Conservation (phyloP, 805 yeast genomes). For the Metschnikowia continentalis region DNA sequence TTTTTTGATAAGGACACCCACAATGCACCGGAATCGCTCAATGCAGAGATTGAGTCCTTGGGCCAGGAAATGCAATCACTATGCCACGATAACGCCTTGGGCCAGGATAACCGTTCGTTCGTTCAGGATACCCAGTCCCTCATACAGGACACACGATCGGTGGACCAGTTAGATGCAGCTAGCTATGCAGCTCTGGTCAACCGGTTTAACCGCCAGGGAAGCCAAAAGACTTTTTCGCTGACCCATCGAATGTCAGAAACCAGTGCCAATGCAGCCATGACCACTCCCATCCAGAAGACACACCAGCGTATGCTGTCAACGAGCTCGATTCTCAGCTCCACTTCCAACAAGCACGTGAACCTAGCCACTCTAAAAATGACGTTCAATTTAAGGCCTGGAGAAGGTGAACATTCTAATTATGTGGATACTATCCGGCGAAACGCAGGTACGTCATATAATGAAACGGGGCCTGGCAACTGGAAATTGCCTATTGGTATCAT, state of each 20-base stretch:
- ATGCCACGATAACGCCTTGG: not conserved
- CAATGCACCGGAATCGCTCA: not conserved
- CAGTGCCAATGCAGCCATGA: not conserved
- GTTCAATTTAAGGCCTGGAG: constrained; percentile 39
- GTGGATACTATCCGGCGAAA: constrained; percentile 41
- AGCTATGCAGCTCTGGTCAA: not conserved
- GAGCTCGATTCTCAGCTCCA: constrained; percentile 33
- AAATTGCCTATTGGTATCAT: constrained; percentile 53
- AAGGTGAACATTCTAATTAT: constrained; percentile 50
- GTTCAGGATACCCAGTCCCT: not conserved
- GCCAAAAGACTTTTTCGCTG: not conserved
- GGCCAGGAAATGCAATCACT: not conserved
- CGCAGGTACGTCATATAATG: constrained; percentile 48
- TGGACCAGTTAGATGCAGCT: constrained; percentile 1
- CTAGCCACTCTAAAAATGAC: constrained; percentile 35
- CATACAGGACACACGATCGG: not conserved
- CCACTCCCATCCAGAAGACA: not conserved
- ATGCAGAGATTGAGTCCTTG: not conserved
- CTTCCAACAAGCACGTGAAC: constrained; percentile 33
- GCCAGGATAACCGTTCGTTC: not conserved
- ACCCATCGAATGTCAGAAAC: not conserved
- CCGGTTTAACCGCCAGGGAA: not conserved
- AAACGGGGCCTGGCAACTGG: constrained; percentile 44
- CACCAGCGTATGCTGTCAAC: constrained; percentile 23
- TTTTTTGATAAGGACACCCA: not conserved